phyloP scores from a whole-genome alignment of 305 asterid genomes.

The Solanum aculeatissimum region DNA sequence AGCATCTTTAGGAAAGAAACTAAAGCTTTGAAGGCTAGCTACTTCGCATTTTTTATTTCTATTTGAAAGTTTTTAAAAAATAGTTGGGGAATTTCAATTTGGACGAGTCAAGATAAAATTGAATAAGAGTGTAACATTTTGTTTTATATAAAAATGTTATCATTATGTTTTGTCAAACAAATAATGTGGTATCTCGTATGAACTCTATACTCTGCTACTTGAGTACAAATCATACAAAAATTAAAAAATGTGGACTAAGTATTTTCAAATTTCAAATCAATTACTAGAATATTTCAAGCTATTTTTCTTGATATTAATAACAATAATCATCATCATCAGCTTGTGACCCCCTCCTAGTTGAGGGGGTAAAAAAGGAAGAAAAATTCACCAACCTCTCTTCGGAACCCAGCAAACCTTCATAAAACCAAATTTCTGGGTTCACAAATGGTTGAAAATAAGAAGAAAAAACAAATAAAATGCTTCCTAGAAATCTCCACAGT shows the following conservation, averaged over 20 bases:
- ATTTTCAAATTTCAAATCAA: not conserved
- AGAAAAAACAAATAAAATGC: not conserved
- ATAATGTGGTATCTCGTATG: not conserved
- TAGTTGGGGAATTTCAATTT: not conserved
- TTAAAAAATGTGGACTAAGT: not conserved
- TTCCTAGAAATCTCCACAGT: not conserved
- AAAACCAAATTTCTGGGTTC: slow-evolving; percentile 1
- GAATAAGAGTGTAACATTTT: not conserved
- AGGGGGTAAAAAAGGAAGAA: not conserved
- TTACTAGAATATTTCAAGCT: not conserved
- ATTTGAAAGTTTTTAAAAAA: not conserved
- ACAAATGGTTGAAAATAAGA: not conserved
- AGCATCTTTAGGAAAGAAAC: not conserved
- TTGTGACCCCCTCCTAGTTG: not conserved
- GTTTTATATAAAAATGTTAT: not conserved
- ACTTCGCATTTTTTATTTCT: not conserved
- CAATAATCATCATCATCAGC: not conserved
- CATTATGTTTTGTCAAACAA: not conserved
- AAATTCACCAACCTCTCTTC: not conserved
- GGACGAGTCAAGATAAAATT: not conserved
- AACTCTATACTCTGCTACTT: not conserved
- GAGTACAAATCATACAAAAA: not conserved
- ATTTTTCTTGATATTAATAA: not conserved
- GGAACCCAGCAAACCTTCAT: slow-evolving; percentile 1
- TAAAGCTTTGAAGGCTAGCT: not conserved